These are phyloP conservation scores for Neonectria punicea DNA, from an alignment of 2,329 filamentous ascomycete species.

Conservation along the genomic window DNA sequence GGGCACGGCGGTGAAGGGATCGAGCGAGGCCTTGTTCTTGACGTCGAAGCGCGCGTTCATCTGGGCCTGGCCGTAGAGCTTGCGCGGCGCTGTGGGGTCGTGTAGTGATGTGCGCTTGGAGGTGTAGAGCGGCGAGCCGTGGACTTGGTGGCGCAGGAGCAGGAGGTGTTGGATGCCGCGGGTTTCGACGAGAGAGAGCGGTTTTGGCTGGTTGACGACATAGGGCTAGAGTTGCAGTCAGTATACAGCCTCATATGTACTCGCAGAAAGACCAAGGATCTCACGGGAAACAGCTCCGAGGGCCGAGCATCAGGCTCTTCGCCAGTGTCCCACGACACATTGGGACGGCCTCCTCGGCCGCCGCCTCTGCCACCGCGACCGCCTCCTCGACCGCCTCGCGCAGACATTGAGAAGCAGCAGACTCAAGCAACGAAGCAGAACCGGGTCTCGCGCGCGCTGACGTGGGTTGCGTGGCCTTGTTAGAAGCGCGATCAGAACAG, in stretches of 20 bases:
- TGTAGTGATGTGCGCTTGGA: conserved; percentile 58
- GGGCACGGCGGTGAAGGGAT: conserved; percentile 69
- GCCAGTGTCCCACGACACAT: conserved; percentile 62
- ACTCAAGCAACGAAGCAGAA: background rate
- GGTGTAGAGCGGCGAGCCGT: conserved; percentile 66
- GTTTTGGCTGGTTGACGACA: conserved; percentile 57
- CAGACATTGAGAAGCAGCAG: conserved; percentile 54
- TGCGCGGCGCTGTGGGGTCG: conserved; percentile 54
- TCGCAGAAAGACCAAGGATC: conserved; percentile 26
- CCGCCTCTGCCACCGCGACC: conserved; percentile 62
- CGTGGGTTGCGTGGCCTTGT: background rate
- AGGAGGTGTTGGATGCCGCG: conserved; percentile 63
- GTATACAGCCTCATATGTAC: background rate
- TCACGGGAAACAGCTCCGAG: conserved; percentile 68
- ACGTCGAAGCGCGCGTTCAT: conserved; percentile 66
- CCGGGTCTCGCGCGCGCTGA: conserved; percentile 2
- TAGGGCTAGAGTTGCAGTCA: conserved; percentile 55
- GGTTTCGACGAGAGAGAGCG: conserved; percentile 57
- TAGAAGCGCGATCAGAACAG: background rate
- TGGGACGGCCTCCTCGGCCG: conserved; percentile 56
- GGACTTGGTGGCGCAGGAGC: conserved; percentile 66
- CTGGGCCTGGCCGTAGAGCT: conserved; percentile 67
- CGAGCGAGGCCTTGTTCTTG: conserved; percentile 64
- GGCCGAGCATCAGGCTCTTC: conserved; percentile 67
- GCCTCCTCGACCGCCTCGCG: conserved; percentile 62